Evolutionary conservation across 176 grass and related monocot genomes (phyloP).

Genomic region (Lolium perenne): DNA sequence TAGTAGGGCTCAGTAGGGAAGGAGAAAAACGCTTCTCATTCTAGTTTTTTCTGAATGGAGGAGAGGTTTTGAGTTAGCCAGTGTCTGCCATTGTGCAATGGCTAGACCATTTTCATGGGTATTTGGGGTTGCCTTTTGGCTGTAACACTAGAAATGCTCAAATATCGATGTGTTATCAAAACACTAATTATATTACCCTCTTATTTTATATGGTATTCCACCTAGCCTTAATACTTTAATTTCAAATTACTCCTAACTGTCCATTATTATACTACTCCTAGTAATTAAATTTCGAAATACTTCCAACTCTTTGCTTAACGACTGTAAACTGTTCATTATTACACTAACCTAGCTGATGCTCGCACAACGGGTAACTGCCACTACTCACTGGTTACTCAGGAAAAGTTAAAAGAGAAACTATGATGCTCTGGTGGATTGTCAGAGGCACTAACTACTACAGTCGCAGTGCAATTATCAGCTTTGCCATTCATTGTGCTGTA

Average conservation of each 20-base stretch:
- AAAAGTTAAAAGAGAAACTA: background rate
- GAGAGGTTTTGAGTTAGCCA: slow-evolving; percentile 29
- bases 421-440: slow-evolving; percentile 15
- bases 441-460: background rate
- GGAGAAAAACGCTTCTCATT: slow-evolving; percentile 45
- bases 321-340: background rate
- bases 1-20: background rate
- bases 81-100: slow-evolving; percentile 25
- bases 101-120: slow-evolving; percentile 42
- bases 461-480: slow-evolving; percentile 34
- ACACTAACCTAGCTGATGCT: no score
- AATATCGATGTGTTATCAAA: slow-evolving; percentile 33
- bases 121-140: slow-evolving; percentile 37
- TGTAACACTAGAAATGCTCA: slow-evolving; percentile 25
- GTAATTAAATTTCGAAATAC: background rate
- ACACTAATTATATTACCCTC: slow-evolving; percentile 35
- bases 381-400: background rate
- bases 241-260: background rate
- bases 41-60: slow-evolving; percentile 55
- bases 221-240: background rate
- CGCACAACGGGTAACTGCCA: no score
- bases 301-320: background rate
- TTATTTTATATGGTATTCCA: background rate
- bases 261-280: background rate
- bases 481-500: slow-evolving; percentile 32